Percentiles rank a stretch among this genome's conserved stretches.
Evolutionary conservation across 2,329 filamentous ascomycete species (phyloP).

Genomic region (Xylariales sp.): DNA sequence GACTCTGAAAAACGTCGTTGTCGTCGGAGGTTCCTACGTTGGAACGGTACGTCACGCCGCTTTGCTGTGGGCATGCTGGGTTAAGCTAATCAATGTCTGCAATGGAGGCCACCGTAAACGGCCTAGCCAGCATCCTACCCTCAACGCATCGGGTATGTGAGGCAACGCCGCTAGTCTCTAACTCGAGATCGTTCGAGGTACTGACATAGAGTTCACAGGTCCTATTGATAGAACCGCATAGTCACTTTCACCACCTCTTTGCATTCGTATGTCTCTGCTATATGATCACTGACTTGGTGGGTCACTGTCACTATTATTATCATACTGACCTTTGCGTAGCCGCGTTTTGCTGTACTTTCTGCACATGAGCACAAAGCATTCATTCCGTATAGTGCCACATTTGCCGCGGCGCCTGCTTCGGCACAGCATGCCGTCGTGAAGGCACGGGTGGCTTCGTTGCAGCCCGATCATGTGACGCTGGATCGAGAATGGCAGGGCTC

Average conservation of each 20-base stretch:
- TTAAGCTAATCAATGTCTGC: not conserved
- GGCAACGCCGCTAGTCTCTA: not conserved
- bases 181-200: not conserved
- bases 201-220: slow-evolving; percentile 16
- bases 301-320: not conserved
- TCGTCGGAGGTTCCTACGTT: slow-evolving; percentile 43
- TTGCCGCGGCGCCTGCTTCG: slow-evolving; percentile 24
- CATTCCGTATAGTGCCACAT: slow-evolving; percentile 38
- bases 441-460: slow-evolving; percentile 27
- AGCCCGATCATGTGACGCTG: slow-evolving; percentile 26
- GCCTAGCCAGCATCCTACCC: slow-evolving; percentile 32
- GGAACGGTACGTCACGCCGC: slow-evolving; percentile 29
- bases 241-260: slow-evolving; percentile 45
- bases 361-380: slow-evolving; percentile 43
- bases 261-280: slow-evolving; percentile 29
- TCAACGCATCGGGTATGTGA: slow-evolving; percentile 27
- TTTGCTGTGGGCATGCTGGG: not conserved
- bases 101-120: slow-evolving; percentile 27
- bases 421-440: slow-evolving; percentile 28
- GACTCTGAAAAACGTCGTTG: slow-evolving; percentile 32
- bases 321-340: slow-evolving; percentile 17
- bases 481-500: slow-evolving; percentile 29
- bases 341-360: slow-evolving; percentile 38
- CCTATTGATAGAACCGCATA: slow-evolving; percentile 43
- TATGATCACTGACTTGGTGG: not conserved